Conservation (phyloP, 805 yeast genomes). For the Diddensiella caesifluorescens region DNA sequence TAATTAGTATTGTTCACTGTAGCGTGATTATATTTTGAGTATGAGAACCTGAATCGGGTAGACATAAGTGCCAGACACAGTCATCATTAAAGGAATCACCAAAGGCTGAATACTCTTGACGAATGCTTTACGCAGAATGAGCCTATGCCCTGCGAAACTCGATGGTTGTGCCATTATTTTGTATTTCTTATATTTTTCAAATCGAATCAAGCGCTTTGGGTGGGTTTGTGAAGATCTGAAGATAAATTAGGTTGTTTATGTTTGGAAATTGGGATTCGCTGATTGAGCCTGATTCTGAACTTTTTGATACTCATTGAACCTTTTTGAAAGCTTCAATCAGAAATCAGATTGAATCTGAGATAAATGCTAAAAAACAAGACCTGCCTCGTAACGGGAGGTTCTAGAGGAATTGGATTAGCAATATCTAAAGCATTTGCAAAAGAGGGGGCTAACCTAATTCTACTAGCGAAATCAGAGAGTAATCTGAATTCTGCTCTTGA, state of each 20-base stretch:
- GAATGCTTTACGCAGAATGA: slow-evolving; percentile 4
- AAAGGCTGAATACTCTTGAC: slow-evolving; percentile 21
- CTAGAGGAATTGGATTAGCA: slow-evolving; percentile 59
- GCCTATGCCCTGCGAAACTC: too few relatives aligned
- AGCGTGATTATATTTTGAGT: too few relatives aligned
- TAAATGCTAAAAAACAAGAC: slow-evolving; percentile 15
- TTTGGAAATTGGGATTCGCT: too few relatives aligned
- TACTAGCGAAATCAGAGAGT: slow-evolving; percentile 45
- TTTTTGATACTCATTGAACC: too few relatives aligned
- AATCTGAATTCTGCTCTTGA: slow-evolving; percentile 19
- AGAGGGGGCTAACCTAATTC: slow-evolving; percentile 47
- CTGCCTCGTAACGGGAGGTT: slow-evolving; percentile 55
- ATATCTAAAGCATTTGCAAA: slow-evolving; percentile 48
- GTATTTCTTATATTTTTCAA: too few relatives aligned
- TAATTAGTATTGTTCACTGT: neutral
- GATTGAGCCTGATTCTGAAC: too few relatives aligned
- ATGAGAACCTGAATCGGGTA: slow-evolving; percentile 28
- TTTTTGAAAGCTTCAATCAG: too few relatives aligned
- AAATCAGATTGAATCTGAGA: too few relatives aligned
- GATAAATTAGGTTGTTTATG: too few relatives aligned
- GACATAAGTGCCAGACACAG: slow-evolving; percentile 25
- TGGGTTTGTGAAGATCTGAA: too few relatives aligned
- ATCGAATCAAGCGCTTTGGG: too few relatives aligned
- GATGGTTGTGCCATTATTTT: too few relatives aligned
- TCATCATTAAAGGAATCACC: slow-evolving; percentile 23